Percentiles rank a stretch among this genome's conserved stretches.
These are phyloP conservation scores for Haberlea rhodopensis DNA, from an alignment of 257 asterid genomes.

Conservation along the genomic window DNA sequence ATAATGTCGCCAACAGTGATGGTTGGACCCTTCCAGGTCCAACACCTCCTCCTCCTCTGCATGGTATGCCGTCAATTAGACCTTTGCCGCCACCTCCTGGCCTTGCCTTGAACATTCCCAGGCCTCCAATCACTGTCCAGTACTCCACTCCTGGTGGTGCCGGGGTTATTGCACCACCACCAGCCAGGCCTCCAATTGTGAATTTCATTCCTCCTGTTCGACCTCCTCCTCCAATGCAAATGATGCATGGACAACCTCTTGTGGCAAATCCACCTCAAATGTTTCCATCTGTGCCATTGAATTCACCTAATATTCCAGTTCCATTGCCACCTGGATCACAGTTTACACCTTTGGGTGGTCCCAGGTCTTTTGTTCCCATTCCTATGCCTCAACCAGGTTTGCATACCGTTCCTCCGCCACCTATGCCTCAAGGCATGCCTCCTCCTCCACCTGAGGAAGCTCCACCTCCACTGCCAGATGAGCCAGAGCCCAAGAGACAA, in stretches of 20 bases:
- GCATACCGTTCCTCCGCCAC: constrained; percentile 72
- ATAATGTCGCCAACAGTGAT: constrained; percentile 47
- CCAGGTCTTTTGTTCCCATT: constrained; percentile 45
- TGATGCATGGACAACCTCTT: constrained; percentile 66
- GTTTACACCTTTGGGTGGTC: constrained; percentile 62
- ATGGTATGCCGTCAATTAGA: constrained; percentile 64
- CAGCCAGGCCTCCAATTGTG: constrained; percentile 61
- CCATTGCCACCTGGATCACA: constrained; percentile 92
- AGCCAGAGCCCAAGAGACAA: constrained; percentile 92
- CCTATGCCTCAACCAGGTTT: constrained; percentile 73
- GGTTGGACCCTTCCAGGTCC: constrained; percentile 72
- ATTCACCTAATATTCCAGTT: constrained; percentile 41
- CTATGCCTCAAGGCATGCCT: constrained; percentile 76
- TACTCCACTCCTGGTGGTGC: constrained; percentile 42
- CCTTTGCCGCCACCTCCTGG: constrained; percentile 94
- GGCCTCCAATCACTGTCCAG: constrained; percentile 59
- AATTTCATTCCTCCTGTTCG: constrained; percentile 59
- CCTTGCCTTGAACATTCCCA: constrained; percentile 68
- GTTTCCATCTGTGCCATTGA: constrained; percentile 51
- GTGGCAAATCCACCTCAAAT: constrained; percentile 69
- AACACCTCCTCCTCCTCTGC: constrained; percentile 79
- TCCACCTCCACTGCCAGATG: constrained; percentile 96
- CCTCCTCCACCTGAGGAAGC: constrained; percentile 97
- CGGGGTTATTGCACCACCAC: constrained; percentile 62
- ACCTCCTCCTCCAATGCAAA: constrained; percentile 67